These are phyloP conservation scores for Diaporthe ampelina DNA, from an alignment of 2,329 filamentous ascomycete species.

Conservation along the genomic window DNA sequence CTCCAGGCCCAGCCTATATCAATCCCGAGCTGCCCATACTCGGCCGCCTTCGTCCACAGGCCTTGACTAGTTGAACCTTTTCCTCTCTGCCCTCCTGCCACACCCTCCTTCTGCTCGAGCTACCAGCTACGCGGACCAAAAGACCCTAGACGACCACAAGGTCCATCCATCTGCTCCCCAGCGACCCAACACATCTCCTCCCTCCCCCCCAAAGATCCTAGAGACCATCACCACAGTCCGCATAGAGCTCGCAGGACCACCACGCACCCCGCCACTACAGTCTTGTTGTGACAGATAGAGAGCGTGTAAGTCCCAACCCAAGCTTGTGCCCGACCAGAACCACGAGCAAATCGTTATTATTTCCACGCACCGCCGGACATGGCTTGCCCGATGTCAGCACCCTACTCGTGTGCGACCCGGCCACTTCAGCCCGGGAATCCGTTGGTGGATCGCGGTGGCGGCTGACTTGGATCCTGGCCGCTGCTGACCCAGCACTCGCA, in stretches of 20 bases:
- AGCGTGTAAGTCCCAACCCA: conserved; percentile 26
- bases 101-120: conserved; percentile 26
- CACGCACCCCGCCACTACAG: conserved; percentile 1
- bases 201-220: background rate
- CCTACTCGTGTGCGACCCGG: background rate
- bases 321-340: background rate
- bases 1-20: conserved; percentile 20
- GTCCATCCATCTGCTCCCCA: conserved; percentile 4
- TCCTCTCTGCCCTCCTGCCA: conserved; percentile 6
- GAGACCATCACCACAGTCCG: conserved; percentile 5
- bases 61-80: conserved; percentile 30
- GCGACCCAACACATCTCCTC: background rate
- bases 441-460: conserved; percentile 9
- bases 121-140: conserved; percentile 21
- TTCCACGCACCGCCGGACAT: background rate
- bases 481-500: conserved; percentile 12
- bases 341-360: too few species aligned
- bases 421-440: background rate
- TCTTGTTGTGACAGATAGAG: conserved; percentile 7
- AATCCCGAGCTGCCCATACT: conserved; percentile 22
- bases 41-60: conserved; percentile 4
- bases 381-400: background rate
- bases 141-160: conserved; percentile 5
- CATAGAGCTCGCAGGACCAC: conserved; percentile 17
- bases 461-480: conserved; percentile 9